phyloP scores from a whole-genome alignment of 2,329 filamentous ascomycete genomes.

The Alternaria postmessia region DNA sequence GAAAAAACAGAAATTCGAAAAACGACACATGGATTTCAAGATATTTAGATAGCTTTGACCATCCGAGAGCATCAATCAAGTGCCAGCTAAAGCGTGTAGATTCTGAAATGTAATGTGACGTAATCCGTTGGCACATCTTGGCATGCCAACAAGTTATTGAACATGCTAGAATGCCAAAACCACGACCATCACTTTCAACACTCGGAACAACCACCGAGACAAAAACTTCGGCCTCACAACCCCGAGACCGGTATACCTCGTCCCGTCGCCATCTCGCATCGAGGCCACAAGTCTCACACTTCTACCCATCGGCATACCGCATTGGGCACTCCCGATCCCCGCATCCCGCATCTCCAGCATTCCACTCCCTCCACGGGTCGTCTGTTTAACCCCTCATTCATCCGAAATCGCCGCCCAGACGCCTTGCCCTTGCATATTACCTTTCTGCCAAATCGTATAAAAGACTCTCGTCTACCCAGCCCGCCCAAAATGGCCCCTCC shows the following conservation, averaged over 20 bases:
- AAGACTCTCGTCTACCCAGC: slow-evolving; percentile 13
- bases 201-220: slow-evolving; percentile 29
- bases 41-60: background rate
- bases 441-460: slow-evolving; percentile 4
- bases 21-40: background rate
- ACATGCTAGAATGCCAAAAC: background rate
- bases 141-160: slow-evolving; percentile 1
- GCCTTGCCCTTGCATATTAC: background rate
- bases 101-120: background rate
- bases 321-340: slow-evolving; percentile 28
- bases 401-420: slow-evolving; percentile 11
- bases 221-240: slow-evolving; percentile 11
- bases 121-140: background rate
- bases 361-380: slow-evolving; percentile 12
- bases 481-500: slow-evolving; percentile 29
- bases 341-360: slow-evolving; percentile 17
- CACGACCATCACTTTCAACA: background rate
- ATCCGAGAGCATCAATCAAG: background rate
- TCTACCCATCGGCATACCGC: slow-evolving; percentile 38
- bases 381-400: slow-evolving; percentile 27
- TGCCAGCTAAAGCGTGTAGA: background rate
- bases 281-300: background rate
- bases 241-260: slow-evolving; percentile 8
- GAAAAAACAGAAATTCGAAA: background rate
- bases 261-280: slow-evolving; percentile 5